A percentile compares a stretch with the other conserved stretches of the same genome.
phyloP scores from a whole-genome alignment of 345 rosid species.

The Litchi chinensis region DNA sequence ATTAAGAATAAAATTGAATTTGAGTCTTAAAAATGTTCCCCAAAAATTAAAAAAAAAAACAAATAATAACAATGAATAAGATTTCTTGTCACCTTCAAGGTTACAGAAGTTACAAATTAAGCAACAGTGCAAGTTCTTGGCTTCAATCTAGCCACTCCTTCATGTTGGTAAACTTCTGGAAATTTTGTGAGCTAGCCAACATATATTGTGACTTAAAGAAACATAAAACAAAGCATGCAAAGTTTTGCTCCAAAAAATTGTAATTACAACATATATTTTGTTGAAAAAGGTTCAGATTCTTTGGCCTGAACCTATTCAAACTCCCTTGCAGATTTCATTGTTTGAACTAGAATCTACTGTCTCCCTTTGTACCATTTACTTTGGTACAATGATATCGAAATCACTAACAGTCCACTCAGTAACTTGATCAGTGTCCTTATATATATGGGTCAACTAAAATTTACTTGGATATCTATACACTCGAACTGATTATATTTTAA shows the following conservation, averaged over 20 bases:
- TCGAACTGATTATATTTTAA: too few relatives aligned
- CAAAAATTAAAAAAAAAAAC: too few relatives aligned
- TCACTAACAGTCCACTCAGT: slow-evolving; percentile 50
- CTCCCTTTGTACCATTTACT: slow-evolving; percentile 1
- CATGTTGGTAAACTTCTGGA: too few relatives aligned
- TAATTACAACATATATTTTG: not conserved
- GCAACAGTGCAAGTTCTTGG: not conserved
- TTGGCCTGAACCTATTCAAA: slow-evolving; percentile 18
- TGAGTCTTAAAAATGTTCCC: too few relatives aligned
- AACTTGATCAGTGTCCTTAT: slow-evolving; percentile 41
- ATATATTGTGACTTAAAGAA: not conserved
- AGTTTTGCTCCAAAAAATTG: slow-evolving; percentile 1
- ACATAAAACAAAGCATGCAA: not conserved
- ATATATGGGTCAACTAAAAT: too few relatives aligned
- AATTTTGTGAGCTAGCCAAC: not conserved
- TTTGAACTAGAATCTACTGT: slow-evolving; percentile 15
- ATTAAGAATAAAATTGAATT: not conserved
- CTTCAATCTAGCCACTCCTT: not conserved
- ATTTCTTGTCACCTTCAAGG: not conserved
- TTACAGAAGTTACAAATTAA: not conserved
- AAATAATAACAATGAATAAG: not conserved
- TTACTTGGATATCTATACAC: too few relatives aligned
- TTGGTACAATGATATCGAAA: slow-evolving; percentile 42
- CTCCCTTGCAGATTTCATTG: not conserved
- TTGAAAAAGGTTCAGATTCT: slow-evolving; percentile 9